A percentile compares a stretch with the other conserved stretches of the same genome.
These are phyloP conservation scores for Colletotrichum sublineola DNA, from an alignment of 2,329 filamentous ascomycete genomes.

Conservation along the genomic window DNA sequence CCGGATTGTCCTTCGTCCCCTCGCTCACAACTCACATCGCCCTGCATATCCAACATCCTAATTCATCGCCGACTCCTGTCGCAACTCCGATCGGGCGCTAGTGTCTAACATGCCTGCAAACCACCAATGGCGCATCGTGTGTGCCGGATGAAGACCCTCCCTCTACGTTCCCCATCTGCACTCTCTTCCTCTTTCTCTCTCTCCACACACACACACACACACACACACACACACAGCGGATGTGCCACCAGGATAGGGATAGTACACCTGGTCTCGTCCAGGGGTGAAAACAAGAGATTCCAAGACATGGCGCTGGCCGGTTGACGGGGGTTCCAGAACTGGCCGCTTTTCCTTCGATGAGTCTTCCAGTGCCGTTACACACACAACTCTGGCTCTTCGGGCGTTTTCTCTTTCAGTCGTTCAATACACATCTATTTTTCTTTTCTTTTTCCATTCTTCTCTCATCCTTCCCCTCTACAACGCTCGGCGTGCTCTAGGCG, in stretches of 20 bases:
- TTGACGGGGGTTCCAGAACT: constrained; percentile 24
- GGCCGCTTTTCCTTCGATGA: constrained; percentile 16
- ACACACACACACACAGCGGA: constrained; percentile 24
- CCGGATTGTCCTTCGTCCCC: constrained; percentile 1
- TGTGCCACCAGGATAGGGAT: constrained; percentile 42
- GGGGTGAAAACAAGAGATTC: constrained; percentile 3
- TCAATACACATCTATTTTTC: background rate
- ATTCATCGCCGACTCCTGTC: constrained; percentile 2
- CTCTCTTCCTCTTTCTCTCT: background rate
- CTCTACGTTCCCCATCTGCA: constrained; percentile 4
- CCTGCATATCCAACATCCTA: background rate
- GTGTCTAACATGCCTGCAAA: background rate
- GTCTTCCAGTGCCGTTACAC: constrained; percentile 31
- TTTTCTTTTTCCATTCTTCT: background rate
- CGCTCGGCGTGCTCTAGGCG: background rate
- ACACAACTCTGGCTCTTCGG: constrained; percentile 32
- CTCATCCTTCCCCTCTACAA: background rate
- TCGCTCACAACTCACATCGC: background rate
- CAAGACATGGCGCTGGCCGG: background rate
- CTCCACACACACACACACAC: background rate
- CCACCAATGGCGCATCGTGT: constrained; percentile 25
- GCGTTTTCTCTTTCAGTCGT: constrained; percentile 17
- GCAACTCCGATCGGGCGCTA: constrained; percentile 19
- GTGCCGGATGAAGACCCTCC: constrained; percentile 4
- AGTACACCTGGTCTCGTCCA: constrained; percentile 22